Evolutionary conservation across 2,329 filamentous ascomycete genomes (phyloP), one percentile per base, ranked within the genome.

Genomic region (Botryotinia narcissicola): DNA sequence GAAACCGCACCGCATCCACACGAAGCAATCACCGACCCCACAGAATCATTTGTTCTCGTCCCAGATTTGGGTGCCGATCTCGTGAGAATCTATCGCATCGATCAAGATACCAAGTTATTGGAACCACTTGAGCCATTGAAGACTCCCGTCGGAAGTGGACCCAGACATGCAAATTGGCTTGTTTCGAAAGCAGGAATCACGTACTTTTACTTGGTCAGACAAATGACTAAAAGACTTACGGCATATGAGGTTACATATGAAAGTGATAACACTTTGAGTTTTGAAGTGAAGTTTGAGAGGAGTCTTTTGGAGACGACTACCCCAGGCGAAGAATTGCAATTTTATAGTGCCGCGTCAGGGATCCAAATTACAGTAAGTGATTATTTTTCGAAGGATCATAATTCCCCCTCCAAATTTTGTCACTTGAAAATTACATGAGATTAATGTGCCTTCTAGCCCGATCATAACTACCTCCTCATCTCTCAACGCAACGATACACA

Each of bases 401-500:
- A 22, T n/a, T 16, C 7, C 18, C 7, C 18, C n/a, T n/a, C 35
- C 51, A 29, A 29, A 29, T 8, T 57, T 18, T 29, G 9, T 25
- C 12, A 42, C 1, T 18, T 3, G 0, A 22, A 25, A n/a, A 29
- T 1, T 1, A 9, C 35, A 1, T 29, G 9, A 22, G 16, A 22
- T n/a, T 57, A 40, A 54, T 16, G 29, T 66, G 42, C 25, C 25
- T 37, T 64, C 32, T 71, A 90, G 88, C 87, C 88, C 66, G 87
- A 90, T 78, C 83, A 86, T 74, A 87, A 86, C 46, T 92, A 89
- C 83, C 80, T 94, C 70, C 84, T 92, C 76, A 86, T 92, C 57
- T 91, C 91, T 3, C 92, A 92, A 76, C 90, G 92, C 75, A 87
- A 87, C 79, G 91, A 91, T 79, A 84, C 83, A 61, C 82, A 85